Percentiles rank a stretch among this genome's conserved stretches.
Conservation (phyloP, 2,329 filamentous ascomycete species). For the Penicillium sp. region DNA sequence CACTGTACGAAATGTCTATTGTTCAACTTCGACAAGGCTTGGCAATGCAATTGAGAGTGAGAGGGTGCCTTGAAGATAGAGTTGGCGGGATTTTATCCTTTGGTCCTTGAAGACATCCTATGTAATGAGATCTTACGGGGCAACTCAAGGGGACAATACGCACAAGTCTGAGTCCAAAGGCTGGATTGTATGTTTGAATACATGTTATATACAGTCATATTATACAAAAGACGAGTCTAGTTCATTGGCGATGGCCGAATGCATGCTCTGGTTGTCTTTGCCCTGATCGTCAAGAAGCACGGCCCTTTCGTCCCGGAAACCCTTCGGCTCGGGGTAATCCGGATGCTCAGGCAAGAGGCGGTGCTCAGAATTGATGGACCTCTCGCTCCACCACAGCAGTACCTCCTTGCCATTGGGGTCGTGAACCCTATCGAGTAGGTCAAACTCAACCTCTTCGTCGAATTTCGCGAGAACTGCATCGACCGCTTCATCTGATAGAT, state of each 20-base stretch:
- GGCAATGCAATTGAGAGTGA: no score
- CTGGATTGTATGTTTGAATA: not conserved
- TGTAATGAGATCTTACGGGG: no score
- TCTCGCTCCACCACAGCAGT: slow-evolving; percentile 10
- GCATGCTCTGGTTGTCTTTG: not conserved
- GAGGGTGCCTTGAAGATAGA: no score
- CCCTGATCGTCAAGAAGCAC: not conserved
- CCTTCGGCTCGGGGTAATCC: not conserved
- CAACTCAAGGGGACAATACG: not conserved
- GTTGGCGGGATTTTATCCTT: no score
- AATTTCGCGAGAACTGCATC: slow-evolving; percentile 14
- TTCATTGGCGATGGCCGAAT: not conserved
- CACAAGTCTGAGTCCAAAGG: not conserved
- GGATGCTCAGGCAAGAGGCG: not conserved
- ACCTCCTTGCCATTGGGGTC: not conserved
- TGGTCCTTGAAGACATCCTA: no score
- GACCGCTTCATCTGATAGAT: slow-evolving; percentile 1
- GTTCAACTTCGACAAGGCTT: no score
- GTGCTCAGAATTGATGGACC: not conserved
- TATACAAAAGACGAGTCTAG: not conserved
- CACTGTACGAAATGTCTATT: no score
- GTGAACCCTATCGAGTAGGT: slow-evolving; percentile 10
- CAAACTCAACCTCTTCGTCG: slow-evolving; percentile 24
- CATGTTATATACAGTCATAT: not conserved
- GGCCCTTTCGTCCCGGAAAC: not conserved